Evolutionary conservation across 208 protist species (phyloP).

Genomic region (Vickermania ingenoplastis): DNA sequence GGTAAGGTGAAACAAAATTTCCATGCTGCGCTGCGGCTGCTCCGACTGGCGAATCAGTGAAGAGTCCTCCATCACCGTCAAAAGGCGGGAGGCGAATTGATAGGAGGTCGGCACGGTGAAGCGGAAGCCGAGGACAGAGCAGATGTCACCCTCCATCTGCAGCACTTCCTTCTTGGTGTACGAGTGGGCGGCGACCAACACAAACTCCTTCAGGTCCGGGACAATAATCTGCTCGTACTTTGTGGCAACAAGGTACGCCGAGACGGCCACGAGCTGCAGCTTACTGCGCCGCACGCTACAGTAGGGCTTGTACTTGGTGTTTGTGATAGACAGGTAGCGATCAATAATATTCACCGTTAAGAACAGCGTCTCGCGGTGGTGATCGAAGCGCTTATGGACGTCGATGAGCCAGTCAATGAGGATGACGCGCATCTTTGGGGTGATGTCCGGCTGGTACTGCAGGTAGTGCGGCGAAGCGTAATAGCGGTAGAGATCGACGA

Average conservation of each 20-base stretch:
- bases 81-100: constrained; percentile 73
- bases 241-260: constrained; percentile 77
- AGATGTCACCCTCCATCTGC: constrained; percentile 83
- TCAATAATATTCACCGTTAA: constrained; percentile 96
- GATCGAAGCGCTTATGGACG: constrained; percentile 96
- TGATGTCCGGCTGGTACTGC: constrained; percentile 90
- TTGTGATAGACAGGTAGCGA: constrained; percentile 77
- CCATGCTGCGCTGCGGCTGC: constrained; percentile 24
- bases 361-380: constrained; percentile 95
- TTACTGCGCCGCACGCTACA: constrained; percentile 63
- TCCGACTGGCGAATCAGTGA: constrained; percentile 7
- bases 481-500: constrained; percentile 33
- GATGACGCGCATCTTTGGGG: constrained; percentile 96
- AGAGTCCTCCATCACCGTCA: constrained; percentile 50
- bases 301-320: constrained; percentile 49
- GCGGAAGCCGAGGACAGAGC: constrained; percentile 73
- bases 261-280: constrained; percentile 95
- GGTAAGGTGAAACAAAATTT: constrained; percentile 48
- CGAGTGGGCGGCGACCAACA: constrained; percentile 91
- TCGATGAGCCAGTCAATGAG: constrained; percentile 98
- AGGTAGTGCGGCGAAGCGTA: constrained; percentile 73
- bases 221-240: constrained; percentile 95
- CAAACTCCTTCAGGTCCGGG: constrained; percentile 90
- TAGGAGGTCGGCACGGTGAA: constrained; percentile 83
- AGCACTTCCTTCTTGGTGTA: constrained; percentile 89